Evolutionary conservation across 2,329 filamentous ascomycete species (phyloP), one percentile per base, ranked within the genome.

Genomic region (Exophiala aquamarina): DNA sequence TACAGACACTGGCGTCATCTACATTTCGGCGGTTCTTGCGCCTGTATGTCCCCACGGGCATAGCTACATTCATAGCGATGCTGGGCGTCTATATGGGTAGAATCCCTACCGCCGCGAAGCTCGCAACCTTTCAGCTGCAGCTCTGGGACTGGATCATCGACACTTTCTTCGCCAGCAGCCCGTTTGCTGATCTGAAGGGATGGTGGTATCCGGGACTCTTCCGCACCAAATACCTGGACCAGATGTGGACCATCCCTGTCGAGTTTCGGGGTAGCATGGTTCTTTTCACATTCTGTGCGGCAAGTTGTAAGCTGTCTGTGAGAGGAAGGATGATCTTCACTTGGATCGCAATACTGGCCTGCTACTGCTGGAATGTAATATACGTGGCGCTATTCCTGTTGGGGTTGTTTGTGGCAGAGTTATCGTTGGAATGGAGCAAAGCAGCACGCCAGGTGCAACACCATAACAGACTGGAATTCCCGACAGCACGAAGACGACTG

Each of bases 241-340:
- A 48, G 19, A 48, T 50, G 29, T 73, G 70, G 70, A 72, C 69
- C 4, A 71, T 73, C 18, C 69, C 70, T 1, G 64, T 72, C 8
- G 70, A 73, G 52, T 68, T 72, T 37, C 68, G 69, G 29, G 66
- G 68, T 49, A 72, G 69, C 2, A 64, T 65, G 3, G n/a, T 41
- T 10, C 37, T 52, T 14, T 52, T 52, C 35, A 17, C 29, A n/a
- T 33, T 44, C 26, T 20, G 31, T n/a, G 18, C 32, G 17, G 36
- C 36, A 13, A 28, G 26, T 8, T 39, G 20, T 19, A 41, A 34
- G 21, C 4, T 47, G 18, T 23, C 26, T 7, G 41, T 36, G 3
- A 36, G 21, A 9, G 8, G 18, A 17, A 17, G 47, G n/a, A 43
- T 50, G 38, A 13, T 37, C 14, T 14, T 35, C 19, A 44, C 39